Evolutionary conservation across 768 basidiomycete species (phyloP).

Genomic region (Termitomyces sp.): DNA sequence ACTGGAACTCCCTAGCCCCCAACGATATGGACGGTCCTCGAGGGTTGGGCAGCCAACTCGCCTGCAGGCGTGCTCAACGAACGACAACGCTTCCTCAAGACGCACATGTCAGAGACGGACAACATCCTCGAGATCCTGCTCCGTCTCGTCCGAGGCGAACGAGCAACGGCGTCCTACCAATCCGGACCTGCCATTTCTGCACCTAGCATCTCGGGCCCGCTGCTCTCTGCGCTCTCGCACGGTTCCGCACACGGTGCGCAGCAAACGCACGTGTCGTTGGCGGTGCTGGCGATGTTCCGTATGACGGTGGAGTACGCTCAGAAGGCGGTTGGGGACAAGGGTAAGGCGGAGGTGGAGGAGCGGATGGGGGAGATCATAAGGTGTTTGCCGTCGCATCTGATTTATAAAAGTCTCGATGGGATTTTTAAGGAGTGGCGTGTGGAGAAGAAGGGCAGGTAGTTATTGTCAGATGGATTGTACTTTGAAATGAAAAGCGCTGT

Average conservation of each 20-base stretch:
- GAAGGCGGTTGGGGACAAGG: constrained; percentile 63
- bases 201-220: constrained; percentile 62
- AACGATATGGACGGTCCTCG: constrained; percentile 87
- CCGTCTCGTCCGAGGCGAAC: constrained; percentile 87
- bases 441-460: constrained; percentile 70
- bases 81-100: constrained; percentile 84
- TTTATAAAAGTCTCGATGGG: constrained; percentile 90
- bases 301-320: constrained; percentile 80
- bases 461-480: too few species aligned
- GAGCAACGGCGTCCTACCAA: constrained; percentile 69
- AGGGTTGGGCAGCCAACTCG: constrained; percentile 86
- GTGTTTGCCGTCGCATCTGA: constrained; percentile 79
- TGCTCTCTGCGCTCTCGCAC: constrained; percentile 65
- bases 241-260: constrained; percentile 80
- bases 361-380: constrained; percentile 87
- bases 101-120: constrained; percentile 81
- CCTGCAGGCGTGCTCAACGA: constrained; percentile 70
- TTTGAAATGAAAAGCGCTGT: too few species aligned
- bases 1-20: constrained; percentile 57
- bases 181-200: constrained; percentile 57
- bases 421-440: constrained; percentile 92
- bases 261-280: constrained; percentile 93
- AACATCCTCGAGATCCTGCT: constrained; percentile 92
- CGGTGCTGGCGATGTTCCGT: constrained; percentile 87
- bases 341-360: constrained; percentile 69